These are phyloP conservation scores for Musa troglodytarum DNA, from an alignment of 176 grass and related monocot genomes.

Conservation along the genomic window DNA sequence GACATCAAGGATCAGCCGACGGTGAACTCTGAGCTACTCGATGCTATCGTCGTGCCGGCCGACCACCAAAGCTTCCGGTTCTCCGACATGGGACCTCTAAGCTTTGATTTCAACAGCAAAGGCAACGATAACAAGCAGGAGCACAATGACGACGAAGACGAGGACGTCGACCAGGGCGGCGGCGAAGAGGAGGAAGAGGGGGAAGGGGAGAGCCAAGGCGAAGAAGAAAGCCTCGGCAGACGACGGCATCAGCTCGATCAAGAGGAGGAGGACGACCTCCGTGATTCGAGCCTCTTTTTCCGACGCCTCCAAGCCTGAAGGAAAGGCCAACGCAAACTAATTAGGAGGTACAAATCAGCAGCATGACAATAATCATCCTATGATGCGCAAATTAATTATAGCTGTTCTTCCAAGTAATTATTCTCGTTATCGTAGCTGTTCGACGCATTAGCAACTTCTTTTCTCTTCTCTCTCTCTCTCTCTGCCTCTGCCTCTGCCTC, in stretches of 20 bases:
- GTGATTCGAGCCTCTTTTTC: slow-evolving; percentile 2
- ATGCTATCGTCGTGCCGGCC: slow-evolving; percentile 5
- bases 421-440: neutral
- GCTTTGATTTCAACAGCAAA: neutral
- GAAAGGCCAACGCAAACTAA: neutral
- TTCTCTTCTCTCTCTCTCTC: too few species aligned
- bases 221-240: neutral
- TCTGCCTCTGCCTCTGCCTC: neutral
- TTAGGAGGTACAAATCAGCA: neutral
- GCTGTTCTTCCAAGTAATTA: neutral
- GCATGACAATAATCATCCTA: neutral
- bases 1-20: neutral
- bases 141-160: neutral
- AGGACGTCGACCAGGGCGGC: neutral
- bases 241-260: neutral
- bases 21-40: slow-evolving; percentile 3
- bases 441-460: too few species aligned
- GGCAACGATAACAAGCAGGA: neutral
- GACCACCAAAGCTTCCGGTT: neutral
- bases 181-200: neutral
- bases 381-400: neutral
- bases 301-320: neutral
- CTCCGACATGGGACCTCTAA: neutral
- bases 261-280: neutral
- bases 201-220: neutral